Percentiles rank a stretch among this genome's conserved stretches.
Evolutionary conservation across 257 asterid genomes (phyloP).

Genomic region (Mentha longifolia): DNA sequence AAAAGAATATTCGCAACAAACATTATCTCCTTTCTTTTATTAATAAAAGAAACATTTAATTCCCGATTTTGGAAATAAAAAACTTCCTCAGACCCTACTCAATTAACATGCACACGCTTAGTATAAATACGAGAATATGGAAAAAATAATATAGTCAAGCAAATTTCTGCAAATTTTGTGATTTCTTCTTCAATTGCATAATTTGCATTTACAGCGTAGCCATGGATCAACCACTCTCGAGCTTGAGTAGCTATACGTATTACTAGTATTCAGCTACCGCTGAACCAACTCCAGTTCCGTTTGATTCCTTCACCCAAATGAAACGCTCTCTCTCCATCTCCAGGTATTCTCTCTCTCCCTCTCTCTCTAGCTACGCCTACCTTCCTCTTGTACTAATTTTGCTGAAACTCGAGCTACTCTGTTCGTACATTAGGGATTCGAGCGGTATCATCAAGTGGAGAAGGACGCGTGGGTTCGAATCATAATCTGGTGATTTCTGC

Average conservation of each 20-base stretch:
- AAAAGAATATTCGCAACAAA: too few species aligned
- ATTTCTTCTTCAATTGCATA: not conserved
- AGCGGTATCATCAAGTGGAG: not conserved
- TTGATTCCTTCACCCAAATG: not conserved
- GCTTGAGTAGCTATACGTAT: not conserved
- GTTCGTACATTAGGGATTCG: too few species aligned
- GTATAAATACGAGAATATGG: too few species aligned
- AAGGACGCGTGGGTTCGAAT: slow-evolving; percentile 34
- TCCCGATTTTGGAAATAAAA: too few species aligned
- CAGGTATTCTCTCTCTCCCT: not conserved
- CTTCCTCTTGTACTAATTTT: not conserved
- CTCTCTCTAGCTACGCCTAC: not conserved
- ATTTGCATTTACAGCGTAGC: not conserved
- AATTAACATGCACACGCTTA: too few species aligned
- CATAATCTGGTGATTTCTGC: slow-evolving; percentile 50
- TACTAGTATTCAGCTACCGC: not conserved
- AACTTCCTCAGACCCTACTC: too few species aligned
- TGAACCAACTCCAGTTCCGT: not conserved
- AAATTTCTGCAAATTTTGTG: not conserved
- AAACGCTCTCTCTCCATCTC: not conserved
- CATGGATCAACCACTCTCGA: not conserved
- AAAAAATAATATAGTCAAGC: too few species aligned
- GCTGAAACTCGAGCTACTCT: not conserved
- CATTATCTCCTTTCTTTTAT: too few species aligned
- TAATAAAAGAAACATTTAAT: too few species aligned